phyloP scores from a whole-genome alignment of 2,329 filamentous ascomycete genomes.

The Alternaria sp. region DNA sequence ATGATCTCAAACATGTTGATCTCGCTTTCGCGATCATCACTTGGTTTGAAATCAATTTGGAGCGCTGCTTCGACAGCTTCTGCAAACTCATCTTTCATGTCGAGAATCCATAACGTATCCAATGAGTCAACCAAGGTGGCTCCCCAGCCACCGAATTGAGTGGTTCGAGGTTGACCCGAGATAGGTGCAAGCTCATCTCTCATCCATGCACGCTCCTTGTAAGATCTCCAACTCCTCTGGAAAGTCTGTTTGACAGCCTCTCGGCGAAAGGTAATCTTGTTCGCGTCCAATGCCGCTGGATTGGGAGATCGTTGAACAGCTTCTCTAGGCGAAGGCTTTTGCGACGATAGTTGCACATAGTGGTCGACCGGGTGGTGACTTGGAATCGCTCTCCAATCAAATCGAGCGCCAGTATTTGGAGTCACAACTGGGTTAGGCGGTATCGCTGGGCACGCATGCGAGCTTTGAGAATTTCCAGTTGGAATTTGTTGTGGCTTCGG shows the following conservation, averaged over 20 bases:
- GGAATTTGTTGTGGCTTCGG: background rate
- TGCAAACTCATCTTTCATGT: conserved; percentile 38
- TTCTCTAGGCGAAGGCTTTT: background rate
- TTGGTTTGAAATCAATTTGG: conserved; percentile 52
- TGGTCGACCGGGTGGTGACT: no score
- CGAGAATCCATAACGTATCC: background rate
- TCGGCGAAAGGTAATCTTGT: background rate
- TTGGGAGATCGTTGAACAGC: background rate
- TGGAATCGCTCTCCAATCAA: no score
- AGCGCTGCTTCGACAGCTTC: conserved; percentile 53
- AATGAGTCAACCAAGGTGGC: background rate
- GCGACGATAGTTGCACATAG: no score
- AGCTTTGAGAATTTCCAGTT: background rate
- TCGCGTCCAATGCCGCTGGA: background rate
- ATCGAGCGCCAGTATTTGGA: background rate
- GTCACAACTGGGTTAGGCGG: background rate
- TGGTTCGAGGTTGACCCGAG: no score
- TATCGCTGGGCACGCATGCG: background rate
- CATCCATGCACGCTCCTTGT: no score
- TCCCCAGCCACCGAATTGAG: no score
- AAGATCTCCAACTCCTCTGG: background rate
- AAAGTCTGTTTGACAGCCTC: background rate
- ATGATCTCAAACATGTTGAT: conserved; percentile 60
- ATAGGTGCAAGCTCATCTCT: no score
- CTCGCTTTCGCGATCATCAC: conserved; percentile 46